Conservation (phyloP, 106 monocot genomes). For the Dioscorea zingiberensis region DNA sequence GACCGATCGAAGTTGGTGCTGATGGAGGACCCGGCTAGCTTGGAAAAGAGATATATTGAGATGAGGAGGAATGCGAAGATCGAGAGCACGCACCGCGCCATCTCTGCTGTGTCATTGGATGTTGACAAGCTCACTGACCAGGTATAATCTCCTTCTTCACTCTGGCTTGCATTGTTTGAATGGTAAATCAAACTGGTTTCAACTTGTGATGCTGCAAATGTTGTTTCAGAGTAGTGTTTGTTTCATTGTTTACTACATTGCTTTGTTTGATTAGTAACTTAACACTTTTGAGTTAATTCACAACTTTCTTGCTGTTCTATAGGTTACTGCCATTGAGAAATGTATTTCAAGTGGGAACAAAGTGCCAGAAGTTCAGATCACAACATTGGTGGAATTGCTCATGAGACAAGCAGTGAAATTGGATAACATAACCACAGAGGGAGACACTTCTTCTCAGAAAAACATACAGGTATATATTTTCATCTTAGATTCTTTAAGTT, state of each 20-base stretch:
- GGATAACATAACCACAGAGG: constrained; percentile 49
- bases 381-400: constrained; percentile 66
- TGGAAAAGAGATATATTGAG: constrained; percentile 62
- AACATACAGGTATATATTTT: constrained; percentile 40
- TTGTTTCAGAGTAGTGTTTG: not conserved
- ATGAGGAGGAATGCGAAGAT: constrained; percentile 52
- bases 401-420: constrained; percentile 78
- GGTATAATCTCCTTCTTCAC: constrained; percentile 20
- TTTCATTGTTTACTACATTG: too few relatives aligned
- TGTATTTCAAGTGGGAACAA: constrained; percentile 56
- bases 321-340: constrained; percentile 64
- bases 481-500: too few relatives aligned
- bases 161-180: too few relatives aligned
- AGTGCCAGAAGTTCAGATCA: constrained; percentile 81
- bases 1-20: constrained; percentile 61
- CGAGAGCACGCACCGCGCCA: constrained; percentile 39
- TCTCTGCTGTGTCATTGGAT: constrained; percentile 53
- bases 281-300: not conserved
- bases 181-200: too few relatives aligned
- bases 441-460: constrained; percentile 54
- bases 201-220: too few relatives aligned
- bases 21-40: constrained; percentile 49
- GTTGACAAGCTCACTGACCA: constrained; percentile 71
- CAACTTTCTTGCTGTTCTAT: not conserved
- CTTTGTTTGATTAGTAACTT: not conserved